Conservation (phyloP, 768 basidiomycete species). For the Antrodiella citrinella region DNA sequence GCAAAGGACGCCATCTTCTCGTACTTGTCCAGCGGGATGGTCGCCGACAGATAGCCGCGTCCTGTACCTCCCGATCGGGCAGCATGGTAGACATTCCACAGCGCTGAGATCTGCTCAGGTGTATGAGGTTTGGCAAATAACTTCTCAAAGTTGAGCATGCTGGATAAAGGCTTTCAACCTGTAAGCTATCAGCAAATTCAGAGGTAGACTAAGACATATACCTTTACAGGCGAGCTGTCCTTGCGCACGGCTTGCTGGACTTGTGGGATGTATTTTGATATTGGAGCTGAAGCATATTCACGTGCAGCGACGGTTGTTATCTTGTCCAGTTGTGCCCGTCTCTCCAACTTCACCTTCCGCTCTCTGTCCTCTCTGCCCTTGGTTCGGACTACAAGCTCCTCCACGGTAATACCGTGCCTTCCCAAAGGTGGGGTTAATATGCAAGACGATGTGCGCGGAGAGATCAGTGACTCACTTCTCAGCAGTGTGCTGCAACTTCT, state of each 20-base stretch:
- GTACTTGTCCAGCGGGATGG: conserved; percentile 69
- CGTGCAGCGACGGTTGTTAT: not conserved
- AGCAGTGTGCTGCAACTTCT: conserved; percentile 58
- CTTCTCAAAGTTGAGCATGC: conserved; percentile 70
- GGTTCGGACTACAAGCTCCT: conserved; percentile 27
- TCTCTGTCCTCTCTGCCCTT: conserved; percentile 19
- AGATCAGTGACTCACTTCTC: conserved; percentile 50
- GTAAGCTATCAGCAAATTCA: not conserved
- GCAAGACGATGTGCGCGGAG: conserved; percentile 1
- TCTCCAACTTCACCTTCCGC: conserved; percentile 3
- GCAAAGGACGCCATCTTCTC: conserved; percentile 57
- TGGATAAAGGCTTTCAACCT: conserved; percentile 59
- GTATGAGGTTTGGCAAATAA: conserved; percentile 64
- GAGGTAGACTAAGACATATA: conserved; percentile 18
- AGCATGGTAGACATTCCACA: conserved; percentile 89
- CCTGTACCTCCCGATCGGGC: conserved; percentile 75
- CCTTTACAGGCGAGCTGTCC: conserved; percentile 65
- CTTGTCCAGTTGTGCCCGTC: not conserved
- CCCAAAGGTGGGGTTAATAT: conserved; percentile 3
- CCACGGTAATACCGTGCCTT: conserved; percentile 34
- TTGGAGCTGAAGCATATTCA: conserved; percentile 5
- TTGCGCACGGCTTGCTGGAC: conserved; percentile 10
- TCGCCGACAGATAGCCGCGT: conserved; percentile 79
- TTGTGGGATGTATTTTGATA: not conserved
- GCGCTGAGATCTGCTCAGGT: conserved; percentile 60